phyloP scores from a whole-genome alignment of 1,284 basidiomycete species.

The Xanthoconium separans region DNA sequence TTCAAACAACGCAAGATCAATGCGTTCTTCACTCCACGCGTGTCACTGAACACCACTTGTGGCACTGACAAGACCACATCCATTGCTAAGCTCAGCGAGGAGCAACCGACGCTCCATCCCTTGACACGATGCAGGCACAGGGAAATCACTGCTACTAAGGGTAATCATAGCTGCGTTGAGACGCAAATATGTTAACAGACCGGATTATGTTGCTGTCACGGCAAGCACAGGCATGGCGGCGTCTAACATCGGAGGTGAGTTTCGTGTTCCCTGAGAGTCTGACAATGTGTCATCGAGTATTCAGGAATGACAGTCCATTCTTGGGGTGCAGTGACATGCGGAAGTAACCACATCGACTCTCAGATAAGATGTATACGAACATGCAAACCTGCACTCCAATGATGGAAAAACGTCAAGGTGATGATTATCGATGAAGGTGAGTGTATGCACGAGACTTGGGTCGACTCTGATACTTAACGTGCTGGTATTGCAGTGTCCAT shows the following conservation, averaged over 20 bases:
- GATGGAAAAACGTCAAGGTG: slow-evolving; percentile 68
- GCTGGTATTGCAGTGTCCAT: slow-evolving; percentile 64
- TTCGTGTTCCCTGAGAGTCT: not conserved
- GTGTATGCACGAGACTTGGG: not conserved
- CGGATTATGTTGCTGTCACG: slow-evolving; percentile 71
- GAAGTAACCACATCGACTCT: slow-evolving; percentile 50
- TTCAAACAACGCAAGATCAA: slow-evolving; percentile 43
- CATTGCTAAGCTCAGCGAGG: slow-evolving; percentile 42
- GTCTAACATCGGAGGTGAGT: slow-evolving; percentile 74
- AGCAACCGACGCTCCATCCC: slow-evolving; percentile 31
- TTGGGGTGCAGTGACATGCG: slow-evolving; percentile 77
- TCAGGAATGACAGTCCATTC: slow-evolving; percentile 70
- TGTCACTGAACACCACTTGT: slow-evolving; percentile 32
- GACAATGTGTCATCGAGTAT: not conserved
- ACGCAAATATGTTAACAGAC: slow-evolving; percentile 58
- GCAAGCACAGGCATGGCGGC: slow-evolving; percentile 74
- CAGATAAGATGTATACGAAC: slow-evolving; percentile 53
- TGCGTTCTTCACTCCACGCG: slow-evolving; percentile 44
- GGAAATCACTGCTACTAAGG: slow-evolving; percentile 75
- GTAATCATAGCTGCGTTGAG: slow-evolving; percentile 68
- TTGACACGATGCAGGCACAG: slow-evolving; percentile 55
- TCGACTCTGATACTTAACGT: not conserved
- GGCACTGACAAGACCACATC: slow-evolving; percentile 33
- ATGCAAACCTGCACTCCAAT: slow-evolving; percentile 55
- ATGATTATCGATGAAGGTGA: slow-evolving; percentile 83